phyloP scores from a whole-genome alignment of 2,329 filamentous ascomycete species.

The Talaromyces sp. region DNA sequence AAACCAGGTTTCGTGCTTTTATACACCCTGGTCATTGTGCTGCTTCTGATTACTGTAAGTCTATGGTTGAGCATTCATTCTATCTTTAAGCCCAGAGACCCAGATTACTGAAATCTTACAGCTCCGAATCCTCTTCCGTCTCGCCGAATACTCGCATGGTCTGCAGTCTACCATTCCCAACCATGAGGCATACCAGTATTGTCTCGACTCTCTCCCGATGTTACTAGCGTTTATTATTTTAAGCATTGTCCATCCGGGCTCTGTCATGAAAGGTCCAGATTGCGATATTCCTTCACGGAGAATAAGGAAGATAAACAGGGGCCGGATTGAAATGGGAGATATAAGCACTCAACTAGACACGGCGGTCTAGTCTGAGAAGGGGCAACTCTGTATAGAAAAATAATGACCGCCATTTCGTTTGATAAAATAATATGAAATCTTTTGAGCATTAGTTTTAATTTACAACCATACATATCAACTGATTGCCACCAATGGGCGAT shows the following conservation, averaged over 20 bases:
- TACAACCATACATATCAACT: too few relatives aligned
- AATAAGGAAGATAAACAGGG: not conserved
- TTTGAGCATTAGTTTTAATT: too few relatives aligned
- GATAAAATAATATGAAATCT: too few relatives aligned
- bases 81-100: too few relatives aligned
- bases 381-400: too few relatives aligned
- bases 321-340: not conserved
- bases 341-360: not conserved
- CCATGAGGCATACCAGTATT: conserved; percentile 52
- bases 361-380: not conserved
- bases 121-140: conserved; percentile 56
- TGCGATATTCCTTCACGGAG: conserved; percentile 38
- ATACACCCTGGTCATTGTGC: conserved; percentile 35
- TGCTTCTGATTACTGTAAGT: conserved; percentile 39
- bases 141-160: conserved; percentile 53
- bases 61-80: not conserved
- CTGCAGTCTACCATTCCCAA: conserved; percentile 52
- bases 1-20: conserved; percentile 17
- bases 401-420: too few relatives aligned
- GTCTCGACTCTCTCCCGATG: conserved; percentile 54
- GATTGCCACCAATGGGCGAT: too few relatives aligned
- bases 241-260: conserved; percentile 46
- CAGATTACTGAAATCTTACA: conserved; percentile 15
- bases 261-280: conserved; percentile 41
- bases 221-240: conserved; percentile 40